These are phyloP conservation scores for Schwanniomyces vanrijiae DNA, from an alignment of 805 yeast species.

Conservation along the genomic window DNA sequence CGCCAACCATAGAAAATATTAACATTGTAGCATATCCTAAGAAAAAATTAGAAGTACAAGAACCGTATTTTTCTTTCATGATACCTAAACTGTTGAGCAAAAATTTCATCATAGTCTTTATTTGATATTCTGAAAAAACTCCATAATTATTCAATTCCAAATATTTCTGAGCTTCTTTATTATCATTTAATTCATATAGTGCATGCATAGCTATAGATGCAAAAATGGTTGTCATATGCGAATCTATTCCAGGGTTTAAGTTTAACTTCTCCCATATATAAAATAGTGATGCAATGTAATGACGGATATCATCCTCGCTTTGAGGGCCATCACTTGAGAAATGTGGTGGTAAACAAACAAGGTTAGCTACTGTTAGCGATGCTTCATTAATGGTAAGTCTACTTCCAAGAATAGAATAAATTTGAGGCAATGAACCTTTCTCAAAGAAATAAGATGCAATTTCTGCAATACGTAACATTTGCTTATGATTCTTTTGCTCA, in stretches of 20 bases:
- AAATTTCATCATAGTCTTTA: constrained; percentile 58
- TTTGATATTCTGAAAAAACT: constrained; percentile 61
- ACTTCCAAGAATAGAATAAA: constrained; percentile 52
- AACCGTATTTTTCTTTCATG: constrained; percentile 47
- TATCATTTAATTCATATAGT: constrained; percentile 29
- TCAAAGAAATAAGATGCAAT: constrained; percentile 57
- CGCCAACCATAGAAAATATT: constrained; percentile 62
- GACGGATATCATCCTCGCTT: constrained; percentile 39
- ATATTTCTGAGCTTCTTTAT: constrained; percentile 10
- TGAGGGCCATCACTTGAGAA: constrained; percentile 31
- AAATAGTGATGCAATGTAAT: constrained; percentile 65
- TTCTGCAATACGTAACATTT: constrained; percentile 52
- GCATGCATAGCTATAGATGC: constrained; percentile 59
- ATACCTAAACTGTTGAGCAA: constrained; percentile 47
- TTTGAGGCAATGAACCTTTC: constrained; percentile 43
- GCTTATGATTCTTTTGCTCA: constrained; percentile 50
- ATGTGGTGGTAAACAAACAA: constrained; percentile 53
- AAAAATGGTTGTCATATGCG: constrained; percentile 62
- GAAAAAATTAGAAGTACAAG: constrained; percentile 38
- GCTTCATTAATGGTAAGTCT: constrained; percentile 56
- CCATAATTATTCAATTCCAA: constrained; percentile 55
- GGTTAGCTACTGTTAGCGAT: constrained; percentile 48
- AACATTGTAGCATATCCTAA: constrained; percentile 48
- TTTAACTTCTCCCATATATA: constrained; percentile 67
- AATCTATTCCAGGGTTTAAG: constrained; percentile 52